Evolutionary conservation across 495 filamentous ascomycete genomes (phyloP).

Genomic region (Lasiosphaeria miniovina): DNA sequence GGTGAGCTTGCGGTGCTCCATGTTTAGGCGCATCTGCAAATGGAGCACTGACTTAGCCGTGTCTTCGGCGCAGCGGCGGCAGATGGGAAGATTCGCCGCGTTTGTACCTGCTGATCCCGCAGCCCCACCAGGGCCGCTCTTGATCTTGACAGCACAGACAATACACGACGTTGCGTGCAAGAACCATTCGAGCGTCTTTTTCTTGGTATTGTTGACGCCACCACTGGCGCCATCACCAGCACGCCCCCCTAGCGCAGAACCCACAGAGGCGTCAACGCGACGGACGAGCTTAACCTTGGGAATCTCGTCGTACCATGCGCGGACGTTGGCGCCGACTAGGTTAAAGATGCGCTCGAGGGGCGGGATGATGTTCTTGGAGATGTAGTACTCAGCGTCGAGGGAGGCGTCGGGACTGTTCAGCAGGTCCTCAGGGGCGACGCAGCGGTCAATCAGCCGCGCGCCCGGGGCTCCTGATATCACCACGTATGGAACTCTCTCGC

Average conservation of each 20-base stretch:
- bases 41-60: conserved; percentile 57
- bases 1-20: conserved; percentile 59
- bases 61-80: conserved; percentile 56
- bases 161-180: conserved; percentile 76
- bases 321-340: conserved; percentile 88
- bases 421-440: conserved; percentile 82
- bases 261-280: conserved; percentile 47
- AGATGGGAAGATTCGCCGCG: conserved; percentile 44
- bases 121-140: conserved; percentile 21
- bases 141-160: conserved; percentile 68
- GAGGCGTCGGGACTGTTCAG: conserved; percentile 70
- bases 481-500: conserved; percentile 92
- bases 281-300: conserved; percentile 79
- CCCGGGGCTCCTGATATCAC: conserved; percentile 86
- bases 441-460: conserved; percentile 81
- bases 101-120: background rate
- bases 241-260: background rate
- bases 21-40: conserved; percentile 57
- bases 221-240: background rate
- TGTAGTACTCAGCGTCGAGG: conserved; percentile 96
- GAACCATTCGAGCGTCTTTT: conserved; percentile 68
- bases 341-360: conserved; percentile 96
- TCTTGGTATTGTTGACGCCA: background rate
- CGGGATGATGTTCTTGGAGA: conserved; percentile 90
- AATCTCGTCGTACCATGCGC: conserved; percentile 95